phyloP scores from a whole-genome alignment of 2,329 filamentous ascomycete genomes.

The Myriosclerotinia scirpicola region DNA sequence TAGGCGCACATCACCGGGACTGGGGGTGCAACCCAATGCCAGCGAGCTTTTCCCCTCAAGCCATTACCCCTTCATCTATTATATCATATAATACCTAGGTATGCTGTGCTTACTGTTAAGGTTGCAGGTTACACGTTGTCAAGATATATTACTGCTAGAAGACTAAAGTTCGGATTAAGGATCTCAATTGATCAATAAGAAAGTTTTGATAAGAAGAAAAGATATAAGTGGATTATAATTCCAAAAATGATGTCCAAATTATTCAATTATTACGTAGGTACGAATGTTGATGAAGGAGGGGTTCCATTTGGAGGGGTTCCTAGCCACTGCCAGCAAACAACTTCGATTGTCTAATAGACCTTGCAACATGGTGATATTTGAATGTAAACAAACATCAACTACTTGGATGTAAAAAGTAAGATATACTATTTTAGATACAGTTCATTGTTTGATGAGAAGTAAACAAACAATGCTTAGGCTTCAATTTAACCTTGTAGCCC shows the following conservation, averaged over 20 bases:
- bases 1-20: slow-evolving; percentile 1
- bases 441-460: neutral
- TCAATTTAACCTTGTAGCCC: neutral
- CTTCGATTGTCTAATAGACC: slow-evolving; percentile 4
- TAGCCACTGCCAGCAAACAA: neutral
- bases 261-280: neutral
- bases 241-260: neutral
- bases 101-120: neutral
- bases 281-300: neutral
- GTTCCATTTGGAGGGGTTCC: slow-evolving; percentile 13
- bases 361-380: neutral
- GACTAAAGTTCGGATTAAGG: slow-evolving; percentile 4
- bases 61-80: neutral
- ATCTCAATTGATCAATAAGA: neutral
- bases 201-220: neutral
- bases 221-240: neutral
- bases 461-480: neutral
- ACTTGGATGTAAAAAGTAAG: neutral
- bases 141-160: neutral
- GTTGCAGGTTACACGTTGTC: slow-evolving; percentile 1
- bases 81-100: slow-evolving; percentile 27
- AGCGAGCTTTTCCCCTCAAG: neutral
- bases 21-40: slow-evolving; percentile 10
- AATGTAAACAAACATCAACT: neutral
- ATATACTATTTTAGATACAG: neutral